Evolutionary conservation across 2,329 filamentous ascomycete genomes (phyloP).

Genomic region (Fusarium sp.): DNA sequence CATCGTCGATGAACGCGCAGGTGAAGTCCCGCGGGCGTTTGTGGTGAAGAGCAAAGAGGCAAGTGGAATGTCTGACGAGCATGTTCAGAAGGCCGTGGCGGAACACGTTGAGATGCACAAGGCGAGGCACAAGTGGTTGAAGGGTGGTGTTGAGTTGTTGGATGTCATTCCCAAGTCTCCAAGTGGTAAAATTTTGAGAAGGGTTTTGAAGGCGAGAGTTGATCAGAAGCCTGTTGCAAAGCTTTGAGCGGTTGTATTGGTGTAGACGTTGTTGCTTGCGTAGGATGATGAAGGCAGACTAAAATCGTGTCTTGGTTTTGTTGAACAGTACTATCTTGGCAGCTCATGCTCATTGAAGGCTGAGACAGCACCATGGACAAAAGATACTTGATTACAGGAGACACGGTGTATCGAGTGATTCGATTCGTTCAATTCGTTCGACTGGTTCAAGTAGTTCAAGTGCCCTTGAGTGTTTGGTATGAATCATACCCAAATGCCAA

Average conservation of each 20-base stretch:
- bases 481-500: too few relatives aligned
- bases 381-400: too few relatives aligned
- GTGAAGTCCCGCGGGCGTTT: slow-evolving; percentile 72
- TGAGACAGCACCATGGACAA: too few relatives aligned
- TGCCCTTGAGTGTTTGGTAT: too few relatives aligned
- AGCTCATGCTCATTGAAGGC: too few relatives aligned
- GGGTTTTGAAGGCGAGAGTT: slow-evolving; percentile 19
- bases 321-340: too few relatives aligned
- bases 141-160: slow-evolving; percentile 70
- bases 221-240: slow-evolving; percentile 12
- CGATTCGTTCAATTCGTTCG: too few relatives aligned
- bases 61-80: slow-evolving; percentile 63
- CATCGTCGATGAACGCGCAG: slow-evolving; percentile 67
- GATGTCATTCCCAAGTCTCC: slow-evolving; percentile 77
- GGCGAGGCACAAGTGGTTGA: slow-evolving; percentile 74
- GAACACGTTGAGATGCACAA: slow-evolving; percentile 73
- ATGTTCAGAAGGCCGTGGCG: slow-evolving; percentile 61
- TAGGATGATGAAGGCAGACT: too few relatives aligned
- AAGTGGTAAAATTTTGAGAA: slow-evolving; percentile 72
- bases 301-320: too few relatives aligned
- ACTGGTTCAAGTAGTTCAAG: too few relatives aligned
- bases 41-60: slow-evolving; percentile 62
- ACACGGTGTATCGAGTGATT: too few relatives aligned
- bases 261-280: neutral
- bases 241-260: neutral